Conservation (phyloP, 169 alveolate species). For the Eimeria falciformis region DNA sequence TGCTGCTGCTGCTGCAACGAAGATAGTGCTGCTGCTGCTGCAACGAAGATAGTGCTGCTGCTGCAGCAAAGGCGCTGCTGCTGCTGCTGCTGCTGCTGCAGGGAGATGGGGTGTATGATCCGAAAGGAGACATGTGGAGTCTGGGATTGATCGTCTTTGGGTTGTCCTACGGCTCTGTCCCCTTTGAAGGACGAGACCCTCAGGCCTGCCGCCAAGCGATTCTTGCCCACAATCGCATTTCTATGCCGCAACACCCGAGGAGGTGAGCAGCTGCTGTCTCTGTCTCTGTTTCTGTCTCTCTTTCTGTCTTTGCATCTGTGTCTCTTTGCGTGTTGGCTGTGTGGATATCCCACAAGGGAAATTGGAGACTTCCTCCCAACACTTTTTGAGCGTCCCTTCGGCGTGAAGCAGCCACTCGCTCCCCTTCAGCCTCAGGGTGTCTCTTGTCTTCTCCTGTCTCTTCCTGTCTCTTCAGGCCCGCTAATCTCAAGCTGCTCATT, state of each 20-base stretch:
- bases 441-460: background rate
- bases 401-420: background rate
- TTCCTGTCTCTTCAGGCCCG: background rate
- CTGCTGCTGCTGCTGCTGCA: constrained; percentile 15
- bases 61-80: background rate
- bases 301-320: background rate
- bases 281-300: background rate
- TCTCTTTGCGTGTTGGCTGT: background rate
- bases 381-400: background rate
- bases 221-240: constrained; percentile 7
- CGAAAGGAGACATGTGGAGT: constrained; percentile 88
- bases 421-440: background rate
- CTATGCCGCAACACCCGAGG: constrained; percentile 47
- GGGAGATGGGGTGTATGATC: constrained; percentile 69
- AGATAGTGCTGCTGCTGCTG: background rate
- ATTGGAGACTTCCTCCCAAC: no score
- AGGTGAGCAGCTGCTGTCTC: background rate
- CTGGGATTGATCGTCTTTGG: constrained; percentile 87
- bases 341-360: background rate
- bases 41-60: background rate
- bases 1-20: background rate
- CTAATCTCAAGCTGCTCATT: background rate
- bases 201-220: constrained; percentile 72
- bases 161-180: constrained; percentile 82
- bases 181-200: constrained; percentile 80